Conservation (phyloP, 1,139 yeast genomes). For the Diutina ranongensis region DNA sequence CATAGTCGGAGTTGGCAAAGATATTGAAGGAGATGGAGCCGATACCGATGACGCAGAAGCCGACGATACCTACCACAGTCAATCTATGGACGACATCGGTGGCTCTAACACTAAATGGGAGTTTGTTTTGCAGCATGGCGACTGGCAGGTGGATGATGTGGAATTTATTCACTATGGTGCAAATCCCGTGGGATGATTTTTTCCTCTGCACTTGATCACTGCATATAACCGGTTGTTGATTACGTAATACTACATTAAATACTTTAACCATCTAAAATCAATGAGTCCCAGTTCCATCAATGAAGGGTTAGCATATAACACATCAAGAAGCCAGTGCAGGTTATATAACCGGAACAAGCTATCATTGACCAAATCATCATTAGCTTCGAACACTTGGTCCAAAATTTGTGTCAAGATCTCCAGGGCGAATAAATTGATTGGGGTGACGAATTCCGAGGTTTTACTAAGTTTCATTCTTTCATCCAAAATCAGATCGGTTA, state of each 20-base stretch:
- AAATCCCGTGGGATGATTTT: neutral
- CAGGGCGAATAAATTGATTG: constrained; percentile 20
- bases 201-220: no score
- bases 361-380: constrained; percentile 16
- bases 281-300: constrained; percentile 26
- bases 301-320: constrained; percentile 31
- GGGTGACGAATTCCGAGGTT: constrained; percentile 9
- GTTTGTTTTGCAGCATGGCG: constrained; percentile 16
- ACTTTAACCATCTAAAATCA: constrained; percentile 28
- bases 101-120: constrained; percentile 38
- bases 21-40: constrained; percentile 55
- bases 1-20: constrained; percentile 43
- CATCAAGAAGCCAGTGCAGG: constrained; percentile 30
- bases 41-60: constrained; percentile 37
- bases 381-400: constrained; percentile 18
- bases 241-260: constrained; percentile 17
- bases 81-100: constrained; percentile 80
- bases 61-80: constrained; percentile 67
- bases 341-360: constrained; percentile 28
- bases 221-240: no score
- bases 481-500: constrained; percentile 17
- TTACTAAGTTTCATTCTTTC: constrained; percentile 15
- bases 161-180: neutral
- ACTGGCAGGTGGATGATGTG: no score
- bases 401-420: constrained; percentile 25